A percentile compares a stretch with the other conserved stretches of the same genome.
Evolutionary conservation across 2,329 filamentous ascomycete genomes (phyloP).

Genomic region (Neobulgaria alba): DNA sequence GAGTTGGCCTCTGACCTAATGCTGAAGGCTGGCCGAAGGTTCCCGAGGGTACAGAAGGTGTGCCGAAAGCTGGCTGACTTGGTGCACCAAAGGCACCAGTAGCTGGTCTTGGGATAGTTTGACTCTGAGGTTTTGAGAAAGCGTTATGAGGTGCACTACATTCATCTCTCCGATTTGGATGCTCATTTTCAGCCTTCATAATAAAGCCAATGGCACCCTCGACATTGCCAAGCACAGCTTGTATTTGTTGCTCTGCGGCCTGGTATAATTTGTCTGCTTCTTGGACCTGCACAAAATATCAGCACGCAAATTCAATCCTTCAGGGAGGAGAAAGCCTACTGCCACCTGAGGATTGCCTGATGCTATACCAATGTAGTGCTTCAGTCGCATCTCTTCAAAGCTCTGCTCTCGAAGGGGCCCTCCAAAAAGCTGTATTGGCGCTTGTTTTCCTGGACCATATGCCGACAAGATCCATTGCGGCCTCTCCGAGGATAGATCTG

Average conservation of each 20-base stretch:
- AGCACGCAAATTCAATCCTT: neutral
- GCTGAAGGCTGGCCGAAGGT: slow-evolving; percentile 8
- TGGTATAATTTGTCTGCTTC: slow-evolving; percentile 53
- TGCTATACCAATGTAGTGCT: slow-evolving; percentile 59
- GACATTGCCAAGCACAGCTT: slow-evolving; percentile 58
- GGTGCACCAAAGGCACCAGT: slow-evolving; percentile 10
- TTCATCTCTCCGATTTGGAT: slow-evolving; percentile 67
- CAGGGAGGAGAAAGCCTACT: slow-evolving; percentile 13
- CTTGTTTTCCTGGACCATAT: slow-evolving; percentile 70
- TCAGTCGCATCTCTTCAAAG: slow-evolving; percentile 78
- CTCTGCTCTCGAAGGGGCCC: slow-evolving; percentile 74
- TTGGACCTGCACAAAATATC: slow-evolving; percentile 38
- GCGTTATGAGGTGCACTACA: slow-evolving; percentile 33
- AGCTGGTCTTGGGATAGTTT: neutral
- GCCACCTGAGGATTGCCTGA: slow-evolving; percentile 49
- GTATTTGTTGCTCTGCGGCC: slow-evolving; percentile 62
- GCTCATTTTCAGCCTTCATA: slow-evolving; percentile 54
- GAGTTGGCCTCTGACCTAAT: slow-evolving; percentile 25
- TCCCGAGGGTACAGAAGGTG: slow-evolving; percentile 6
- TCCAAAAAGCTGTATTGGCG: slow-evolving; percentile 77
- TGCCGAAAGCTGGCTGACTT: slow-evolving; percentile 17
- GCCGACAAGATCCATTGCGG: slow-evolving; percentile 82
- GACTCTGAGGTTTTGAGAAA: neutral
- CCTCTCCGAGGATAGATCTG: slow-evolving; percentile 60
- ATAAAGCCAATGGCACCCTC: slow-evolving; percentile 66